A percentile compares a stretch with the other conserved stretches of the same genome.
phyloP scores from a whole-genome alignment of 768 basidiomycete species.

The Lyophyllum decastes region DNA sequence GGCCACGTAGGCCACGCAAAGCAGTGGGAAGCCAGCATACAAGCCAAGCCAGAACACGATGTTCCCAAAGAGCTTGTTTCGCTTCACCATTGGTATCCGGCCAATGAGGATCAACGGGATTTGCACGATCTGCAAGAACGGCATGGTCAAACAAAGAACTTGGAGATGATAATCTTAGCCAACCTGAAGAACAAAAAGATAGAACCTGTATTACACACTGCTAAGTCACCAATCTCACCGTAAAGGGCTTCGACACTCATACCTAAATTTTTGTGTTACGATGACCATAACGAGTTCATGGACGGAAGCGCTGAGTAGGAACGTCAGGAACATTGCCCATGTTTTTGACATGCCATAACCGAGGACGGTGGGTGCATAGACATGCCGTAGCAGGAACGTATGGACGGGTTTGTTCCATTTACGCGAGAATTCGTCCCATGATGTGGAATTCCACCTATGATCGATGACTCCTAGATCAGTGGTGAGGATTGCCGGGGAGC shows the following conservation, averaged over 20 bases:
- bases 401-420: conserved; percentile 99
- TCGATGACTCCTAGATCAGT: not conserved
- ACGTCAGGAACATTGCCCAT: conserved; percentile 91
- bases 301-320: conserved; percentile 83
- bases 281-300: conserved; percentile 98
- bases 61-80: conserved; percentile 81
- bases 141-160: not conserved
- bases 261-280: conserved; percentile 91
- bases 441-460: conserved; percentile 89
- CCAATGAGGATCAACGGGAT: conserved; percentile 88
- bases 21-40: conserved; percentile 88
- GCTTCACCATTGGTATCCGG: conserved; percentile 72
- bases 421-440: conserved; percentile 96
- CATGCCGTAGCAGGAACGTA: conserved; percentile 90
- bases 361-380: conserved; percentile 87
- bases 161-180: conserved; percentile 14
- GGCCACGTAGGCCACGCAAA: conserved; percentile 72
- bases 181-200: conserved; percentile 79
- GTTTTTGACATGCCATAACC: conserved; percentile 73
- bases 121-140: conserved; percentile 67
- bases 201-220: conserved; percentile 54
- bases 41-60: conserved; percentile 94
- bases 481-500: not conserved
- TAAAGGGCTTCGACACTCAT: conserved; percentile 21
- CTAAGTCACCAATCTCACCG: not conserved